These are phyloP conservation scores for Yamadazyma sp. DNA, from an alignment of 1,139 yeast species.

Conservation along the genomic window DNA sequence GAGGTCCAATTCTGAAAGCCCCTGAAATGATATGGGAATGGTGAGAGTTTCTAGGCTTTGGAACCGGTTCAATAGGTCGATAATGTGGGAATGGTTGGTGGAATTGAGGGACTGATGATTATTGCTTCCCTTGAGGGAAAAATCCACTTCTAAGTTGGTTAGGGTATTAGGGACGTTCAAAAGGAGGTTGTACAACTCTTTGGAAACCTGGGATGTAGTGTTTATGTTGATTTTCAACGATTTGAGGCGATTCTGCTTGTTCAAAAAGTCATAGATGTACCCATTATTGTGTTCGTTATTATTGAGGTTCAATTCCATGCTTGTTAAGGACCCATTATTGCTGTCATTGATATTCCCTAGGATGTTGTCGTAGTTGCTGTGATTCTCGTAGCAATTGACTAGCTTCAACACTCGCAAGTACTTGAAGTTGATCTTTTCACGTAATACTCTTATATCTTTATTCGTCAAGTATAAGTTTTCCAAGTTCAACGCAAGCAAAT, in stretches of 20 bases:
- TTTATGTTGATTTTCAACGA: constrained; percentile 18
- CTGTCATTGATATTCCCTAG: constrained; percentile 13
- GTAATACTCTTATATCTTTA: constrained; percentile 15
- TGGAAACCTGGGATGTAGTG: constrained; percentile 16
- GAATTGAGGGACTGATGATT: constrained; percentile 3
- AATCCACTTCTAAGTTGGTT: constrained; percentile 6
- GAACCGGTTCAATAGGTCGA: constrained; percentile 7
- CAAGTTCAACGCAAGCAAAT: constrained; percentile 15
- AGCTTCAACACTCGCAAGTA: constrained; percentile 19
- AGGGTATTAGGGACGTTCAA: constrained; percentile 5
- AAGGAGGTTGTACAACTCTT: constrained; percentile 11
- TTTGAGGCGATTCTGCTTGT: constrained; percentile 8
- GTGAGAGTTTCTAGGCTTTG: constrained; percentile 4
- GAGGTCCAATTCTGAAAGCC: constrained; percentile 26
- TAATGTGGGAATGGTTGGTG: constrained; percentile 3
- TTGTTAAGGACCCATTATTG: constrained; percentile 12
- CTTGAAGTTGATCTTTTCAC: constrained; percentile 13
- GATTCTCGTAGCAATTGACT: constrained; percentile 21
- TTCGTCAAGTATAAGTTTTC: constrained; percentile 18
- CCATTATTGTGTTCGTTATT: constrained; percentile 20
- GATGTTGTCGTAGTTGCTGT: not conserved
- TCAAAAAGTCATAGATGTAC: constrained; percentile 14
- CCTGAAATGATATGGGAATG: constrained; percentile 39
- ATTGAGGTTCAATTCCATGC: constrained; percentile 17
- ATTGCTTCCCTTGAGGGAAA: constrained; percentile 7